These are phyloP conservation scores for Toxicodendron radicans DNA, from an alignment of 345 rosid species.

Conservation along the genomic window DNA sequence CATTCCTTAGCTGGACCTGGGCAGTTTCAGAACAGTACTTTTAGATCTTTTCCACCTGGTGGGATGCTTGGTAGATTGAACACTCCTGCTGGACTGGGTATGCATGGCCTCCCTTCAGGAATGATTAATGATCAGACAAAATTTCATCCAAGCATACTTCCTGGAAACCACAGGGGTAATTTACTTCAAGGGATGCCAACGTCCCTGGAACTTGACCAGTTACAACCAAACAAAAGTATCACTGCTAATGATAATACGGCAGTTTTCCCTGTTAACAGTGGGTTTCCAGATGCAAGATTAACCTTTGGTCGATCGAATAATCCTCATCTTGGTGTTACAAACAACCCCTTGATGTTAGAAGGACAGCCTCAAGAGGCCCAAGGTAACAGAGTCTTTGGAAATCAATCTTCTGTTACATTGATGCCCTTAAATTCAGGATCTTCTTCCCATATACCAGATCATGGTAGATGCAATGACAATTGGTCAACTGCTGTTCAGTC, in stretches of 20 bases:
- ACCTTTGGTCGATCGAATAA: slow-evolving; percentile 40
- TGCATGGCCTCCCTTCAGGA: slow-evolving; percentile 61
- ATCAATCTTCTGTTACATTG: slow-evolving; percentile 36
- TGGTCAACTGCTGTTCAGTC: slow-evolving; percentile 57
- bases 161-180: slow-evolving; percentile 43
- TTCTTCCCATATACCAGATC: slow-evolving; percentile 40
- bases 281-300: slow-evolving; percentile 31
- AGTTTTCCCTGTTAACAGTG: slow-evolving; percentile 32
- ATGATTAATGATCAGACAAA: slow-evolving; percentile 41
- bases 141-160: slow-evolving; percentile 44
- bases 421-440: slow-evolving; percentile 30
- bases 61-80: slow-evolving; percentile 73
- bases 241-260: slow-evolving; percentile 24
- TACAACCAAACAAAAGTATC: slow-evolving; percentile 50
- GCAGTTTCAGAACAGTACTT: slow-evolving; percentile 49
- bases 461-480: slow-evolving; percentile 41
- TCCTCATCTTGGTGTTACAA: slow-evolving; percentile 40
- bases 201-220: slow-evolving; percentile 59
- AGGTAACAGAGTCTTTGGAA: slow-evolving; percentile 26
- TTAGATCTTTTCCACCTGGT: slow-evolving; percentile 52
- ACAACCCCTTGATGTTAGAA: slow-evolving; percentile 47
- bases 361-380: slow-evolving; percentile 39
- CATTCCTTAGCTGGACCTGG: slow-evolving; percentile 47
- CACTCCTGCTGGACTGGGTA: slow-evolving; percentile 61
- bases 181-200: slow-evolving; percentile 76